phyloP scores from a whole-genome alignment of 495 filamentous ascomycete species.

The Neurospora discreta region DNA sequence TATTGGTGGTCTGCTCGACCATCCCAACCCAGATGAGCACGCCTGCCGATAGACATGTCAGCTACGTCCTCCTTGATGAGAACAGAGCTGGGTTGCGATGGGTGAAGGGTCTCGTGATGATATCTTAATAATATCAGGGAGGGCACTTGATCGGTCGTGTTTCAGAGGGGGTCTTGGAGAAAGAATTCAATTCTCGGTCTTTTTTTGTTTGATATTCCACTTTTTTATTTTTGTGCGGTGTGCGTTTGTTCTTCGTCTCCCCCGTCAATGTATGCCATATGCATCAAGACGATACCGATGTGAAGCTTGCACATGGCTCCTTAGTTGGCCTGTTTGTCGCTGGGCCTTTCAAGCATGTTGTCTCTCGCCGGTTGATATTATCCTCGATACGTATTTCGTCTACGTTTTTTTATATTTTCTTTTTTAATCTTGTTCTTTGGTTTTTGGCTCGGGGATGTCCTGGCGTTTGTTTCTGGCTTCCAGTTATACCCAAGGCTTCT shows the following conservation, averaged over 20 bases:
- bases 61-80: not conserved
- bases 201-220: no score
- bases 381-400: not conserved
- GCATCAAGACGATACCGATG: not conserved
- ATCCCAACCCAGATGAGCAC: conserved; percentile 17
- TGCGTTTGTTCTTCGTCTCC: not conserved
- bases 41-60: not conserved
- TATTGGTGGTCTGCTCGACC: conserved; percentile 44
- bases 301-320: not conserved
- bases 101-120: not conserved
- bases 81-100: not conserved
- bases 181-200: no score
- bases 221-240: not conserved
- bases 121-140: not conserved
- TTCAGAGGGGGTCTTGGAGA: not conserved
- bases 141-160: not conserved
- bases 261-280: not conserved
- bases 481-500: not conserved
- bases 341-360: not conserved
- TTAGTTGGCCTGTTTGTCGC: not conserved
- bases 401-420: not conserved
- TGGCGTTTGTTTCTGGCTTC: not conserved
- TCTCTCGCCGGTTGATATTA: not conserved
- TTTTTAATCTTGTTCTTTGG: no score
- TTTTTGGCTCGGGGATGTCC: not conserved